A percentile compares a stretch with the other conserved stretches of the same genome.
Conservation (phyloP, 2,329 filamentous ascomycete species). For the Simplicillium aogashimaense region DNA sequence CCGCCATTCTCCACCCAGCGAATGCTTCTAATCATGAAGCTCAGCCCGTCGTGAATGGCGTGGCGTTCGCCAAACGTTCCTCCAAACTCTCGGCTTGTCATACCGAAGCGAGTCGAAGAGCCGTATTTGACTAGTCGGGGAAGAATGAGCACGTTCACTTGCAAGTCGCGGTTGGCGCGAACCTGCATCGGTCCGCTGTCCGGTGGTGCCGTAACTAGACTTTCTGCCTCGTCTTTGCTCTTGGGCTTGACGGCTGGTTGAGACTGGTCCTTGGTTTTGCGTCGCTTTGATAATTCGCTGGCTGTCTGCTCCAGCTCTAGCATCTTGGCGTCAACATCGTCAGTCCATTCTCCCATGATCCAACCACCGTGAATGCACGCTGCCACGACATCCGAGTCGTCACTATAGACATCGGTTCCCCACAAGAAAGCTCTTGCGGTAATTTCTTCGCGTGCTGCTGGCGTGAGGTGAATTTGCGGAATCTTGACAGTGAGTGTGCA, state of each 20-base stretch:
- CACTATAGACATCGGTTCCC: constrained; percentile 91
- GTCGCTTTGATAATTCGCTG: constrained; percentile 16
- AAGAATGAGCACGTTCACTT: constrained; percentile 78
- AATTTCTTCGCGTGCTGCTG: constrained; percentile 68
- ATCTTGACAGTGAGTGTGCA: constrained; percentile 86
- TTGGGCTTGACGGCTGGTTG: constrained; percentile 7
- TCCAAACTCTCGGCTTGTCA: constrained; percentile 74
- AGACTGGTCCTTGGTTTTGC: constrained; percentile 16
- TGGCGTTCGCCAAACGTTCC: constrained; percentile 33
- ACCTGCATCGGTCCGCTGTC: constrained; percentile 52
- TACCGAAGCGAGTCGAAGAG: constrained; percentile 65
- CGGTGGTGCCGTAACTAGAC: constrained; percentile 43
- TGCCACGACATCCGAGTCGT: constrained; percentile 88
- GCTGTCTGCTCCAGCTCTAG: constrained; percentile 42
- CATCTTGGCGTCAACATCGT: constrained; percentile 62
- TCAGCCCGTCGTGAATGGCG: constrained; percentile 69
- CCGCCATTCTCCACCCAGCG: constrained; percentile 78
- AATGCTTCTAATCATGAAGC: constrained; percentile 73
- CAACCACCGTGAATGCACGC: constrained; percentile 91
- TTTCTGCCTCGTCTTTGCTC: constrained; percentile 25
- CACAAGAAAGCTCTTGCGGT: constrained; percentile 72
- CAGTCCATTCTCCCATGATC: constrained; percentile 79
- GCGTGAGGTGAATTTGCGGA: constrained; percentile 64
- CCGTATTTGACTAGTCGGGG: constrained; percentile 70
- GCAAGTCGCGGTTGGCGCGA: constrained; percentile 64